Evolutionary conservation across 352 stramenopile species (phyloP), one percentile per base, ranked within the genome.

Genomic region (Pythium dissotocum): DNA sequence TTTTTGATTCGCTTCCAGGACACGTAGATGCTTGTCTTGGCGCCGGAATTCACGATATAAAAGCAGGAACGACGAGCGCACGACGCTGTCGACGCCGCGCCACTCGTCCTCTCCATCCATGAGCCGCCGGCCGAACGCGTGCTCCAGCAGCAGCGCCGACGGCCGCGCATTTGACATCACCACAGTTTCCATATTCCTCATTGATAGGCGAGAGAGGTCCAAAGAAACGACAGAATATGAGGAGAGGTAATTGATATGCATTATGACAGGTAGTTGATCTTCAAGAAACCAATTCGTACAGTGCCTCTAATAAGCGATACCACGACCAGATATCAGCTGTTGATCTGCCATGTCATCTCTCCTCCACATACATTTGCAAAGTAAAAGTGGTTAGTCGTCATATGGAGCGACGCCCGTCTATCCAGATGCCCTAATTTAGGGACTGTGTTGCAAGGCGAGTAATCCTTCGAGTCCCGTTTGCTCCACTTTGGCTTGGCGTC

Each of bases 21-120:
- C 9, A 21, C 28, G 21, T 6, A 79, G 24, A 5, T 69, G 65
- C 40, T 51, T 58, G 32, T 73, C 63, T 0, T 77, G 64, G 26
- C 67, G 70, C n/a, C 63, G 71, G 35, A 88, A 26, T 44, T 83
- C 77, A 48, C 83, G 73, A 9, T 79, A 73, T 35, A 91, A 49
- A 16, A 89, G 52, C 44, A 87, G 59, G 30, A 91, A 82, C 26
- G 80, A 82, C 63, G 73, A 82, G 36, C 83, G 79, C 32, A 91
- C 69, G 18, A 88, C 83, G 13, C 77, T 72, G 1, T 73, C 62
- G 8, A 88, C 79, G 42, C 72, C 72, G 1, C 24, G 28, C 83
- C 83, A 91, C 61, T 87, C 80, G 4, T 67, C 72, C n/a, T 60
- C 54, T 10, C 70, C 78, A 0, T 77, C 65, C 3, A 84, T 35